Conservation (phyloP, 1,284 basidiomycete species). For the Mrakiaceae sp. region DNA sequence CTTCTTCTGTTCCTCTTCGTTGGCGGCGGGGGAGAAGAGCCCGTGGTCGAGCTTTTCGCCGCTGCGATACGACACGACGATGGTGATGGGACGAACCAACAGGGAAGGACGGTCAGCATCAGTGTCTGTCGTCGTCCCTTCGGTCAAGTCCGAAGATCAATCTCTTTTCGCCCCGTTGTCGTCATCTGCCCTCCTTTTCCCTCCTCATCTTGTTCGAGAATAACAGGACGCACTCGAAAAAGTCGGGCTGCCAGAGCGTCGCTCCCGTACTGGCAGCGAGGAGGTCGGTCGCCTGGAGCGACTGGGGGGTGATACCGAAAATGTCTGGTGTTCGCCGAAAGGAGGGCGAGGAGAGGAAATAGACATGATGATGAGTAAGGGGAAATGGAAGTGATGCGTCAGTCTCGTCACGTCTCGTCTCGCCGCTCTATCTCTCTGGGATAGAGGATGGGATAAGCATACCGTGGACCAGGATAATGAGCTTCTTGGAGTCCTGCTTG, state of each 20-base stretch:
- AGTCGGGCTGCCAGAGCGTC: slow-evolving; percentile 8
- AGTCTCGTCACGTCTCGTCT: not conserved
- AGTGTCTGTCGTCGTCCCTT: too few species aligned
- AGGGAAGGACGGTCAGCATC: not conserved
- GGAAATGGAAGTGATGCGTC: not conserved
- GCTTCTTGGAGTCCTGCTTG: slow-evolving; percentile 2
- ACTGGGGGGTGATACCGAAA: slow-evolving; percentile 39
- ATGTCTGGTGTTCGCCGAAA: slow-evolving; percentile 27
- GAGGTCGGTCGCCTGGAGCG: slow-evolving; percentile 33
- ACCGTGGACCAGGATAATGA: slow-evolving; percentile 10
- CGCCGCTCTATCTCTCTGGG: not conserved
- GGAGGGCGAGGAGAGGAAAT: not conserved
- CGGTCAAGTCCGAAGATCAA: too few species aligned
- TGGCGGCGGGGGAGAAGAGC: slow-evolving; percentile 28
- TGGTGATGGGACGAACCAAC: slow-evolving; percentile 22
- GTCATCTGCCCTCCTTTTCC: too few species aligned
- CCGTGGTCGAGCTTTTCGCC: slow-evolving; percentile 32
- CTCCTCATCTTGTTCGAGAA: not conserved
- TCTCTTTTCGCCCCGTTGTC: too few species aligned
- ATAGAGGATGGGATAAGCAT: not conserved
- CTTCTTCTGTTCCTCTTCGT: slow-evolving; percentile 9
- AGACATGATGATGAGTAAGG: not conserved
- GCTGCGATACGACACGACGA: too few species aligned
- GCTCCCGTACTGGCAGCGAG: slow-evolving; percentile 6
- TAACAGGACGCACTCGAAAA: not conserved